Base-by-base conservation (phyloP, 2,329 filamentous ascomycete genomes). In the Blastomyces gilchristii region DNA sequence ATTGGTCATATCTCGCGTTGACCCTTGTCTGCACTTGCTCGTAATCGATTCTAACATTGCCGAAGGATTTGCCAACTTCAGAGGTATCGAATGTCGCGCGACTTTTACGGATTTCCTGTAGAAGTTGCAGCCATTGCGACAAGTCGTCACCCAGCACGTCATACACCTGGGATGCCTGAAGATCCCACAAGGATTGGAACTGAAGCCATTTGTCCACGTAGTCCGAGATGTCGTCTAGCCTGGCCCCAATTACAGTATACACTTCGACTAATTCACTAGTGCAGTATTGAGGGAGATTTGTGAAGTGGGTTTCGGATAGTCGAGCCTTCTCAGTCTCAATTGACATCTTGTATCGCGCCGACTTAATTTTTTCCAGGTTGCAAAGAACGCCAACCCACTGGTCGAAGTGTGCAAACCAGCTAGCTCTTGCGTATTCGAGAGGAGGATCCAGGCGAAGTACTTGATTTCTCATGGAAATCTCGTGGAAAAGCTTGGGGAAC, bases 151-250 rank as follows among this genome's bases (percentile, higher is more conserved):
- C 92, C 8, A 99, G 83, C 61, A 90, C 85, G 65, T 96, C 91
- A 71, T 97, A 96, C 1, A 99, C 91, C 69, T 97, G 90, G 67
- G 97, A 93, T 2, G 93, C 91, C 73, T 96, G 93, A 63, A 99
- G 82, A 79, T 99, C 94, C 94, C 94, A 99, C 0, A 99, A 83
- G 7, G 93, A 97, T 76, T 99, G 94, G 77, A 97, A 99, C 70
- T 97, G 94, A 56, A 99, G 82, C 94, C 94, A 99, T 76, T 97
- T 95, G 73, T 97, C 91, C 11, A 99, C 91, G 69, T 99, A 99
- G 3, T 82, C 81, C 47, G 89, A 85, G 41, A 97, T 90, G 53
- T 89, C 86, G 18, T 83, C 81, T 4, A 99, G 79, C 76, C 94
- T 96, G 67, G 85, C 85, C 75, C 97, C 92, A 11, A 99, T 84